phyloP scores from a whole-genome alignment of 805 yeast genomes.

The Wickerhamomyces silvicola region DNA sequence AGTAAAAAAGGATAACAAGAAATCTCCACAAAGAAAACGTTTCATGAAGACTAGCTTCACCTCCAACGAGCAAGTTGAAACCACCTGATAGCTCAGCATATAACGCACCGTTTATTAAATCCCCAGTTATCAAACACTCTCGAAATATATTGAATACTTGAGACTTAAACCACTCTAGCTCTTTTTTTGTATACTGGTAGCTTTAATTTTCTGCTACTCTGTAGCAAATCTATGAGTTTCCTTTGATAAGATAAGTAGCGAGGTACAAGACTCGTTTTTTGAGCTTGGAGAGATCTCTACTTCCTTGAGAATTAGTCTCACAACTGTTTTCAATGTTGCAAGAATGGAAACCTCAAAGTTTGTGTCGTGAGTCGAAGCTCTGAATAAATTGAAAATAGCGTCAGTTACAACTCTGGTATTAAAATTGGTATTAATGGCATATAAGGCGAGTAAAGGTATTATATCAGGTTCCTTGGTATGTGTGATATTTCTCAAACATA shows the following conservation, averaged over 20 bases:
- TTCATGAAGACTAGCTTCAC: constrained; percentile 22
- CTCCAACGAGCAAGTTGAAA: constrained; percentile 19
- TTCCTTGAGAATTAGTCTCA: constrained; percentile 26
- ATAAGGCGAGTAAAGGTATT: constrained; percentile 26
- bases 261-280: too few species aligned
- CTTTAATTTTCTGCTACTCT: constrained; percentile 2
- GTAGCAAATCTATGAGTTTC: constrained; percentile 12
- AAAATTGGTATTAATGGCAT: constrained; percentile 25
- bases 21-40: constrained; percentile 12
- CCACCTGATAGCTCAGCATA: constrained; percentile 17
- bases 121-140: constrained; percentile 16
- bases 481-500: constrained; percentile 27
- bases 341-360: constrained; percentile 20
- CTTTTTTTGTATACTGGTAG: constrained; percentile 23
- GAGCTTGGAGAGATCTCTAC: too few species aligned
- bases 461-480: constrained; percentile 29
- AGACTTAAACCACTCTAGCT: constrained; percentile 36
- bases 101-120: constrained; percentile 9
- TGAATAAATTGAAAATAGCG: constrained; percentile 23
- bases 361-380: constrained; percentile 14
- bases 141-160: constrained; percentile 27
- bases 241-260: constrained; percentile 8
- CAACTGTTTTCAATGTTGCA: constrained; percentile 23
- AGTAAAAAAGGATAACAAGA: constrained; percentile 18
- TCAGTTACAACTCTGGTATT: constrained; percentile 21